A percentile compares a stretch with the other conserved stretches of the same genome.
phyloP scores from a whole-genome alignment of 2,329 filamentous ascomycete genomes.

The Arthroderma uncinatum region DNA sequence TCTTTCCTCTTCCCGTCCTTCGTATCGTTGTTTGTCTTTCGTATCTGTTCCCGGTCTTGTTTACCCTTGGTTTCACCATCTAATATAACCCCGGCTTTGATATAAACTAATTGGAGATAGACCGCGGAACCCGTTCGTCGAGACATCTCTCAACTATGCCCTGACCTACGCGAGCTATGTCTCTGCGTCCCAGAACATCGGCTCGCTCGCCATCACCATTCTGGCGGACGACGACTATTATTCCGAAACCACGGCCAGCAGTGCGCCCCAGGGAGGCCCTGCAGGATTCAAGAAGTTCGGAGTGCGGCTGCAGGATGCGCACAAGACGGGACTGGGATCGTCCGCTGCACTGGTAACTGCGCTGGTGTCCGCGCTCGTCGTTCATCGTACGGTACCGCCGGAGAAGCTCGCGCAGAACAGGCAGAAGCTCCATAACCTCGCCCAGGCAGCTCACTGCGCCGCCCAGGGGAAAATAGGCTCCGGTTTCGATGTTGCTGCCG shows the following conservation, averaged over 20 bases:
- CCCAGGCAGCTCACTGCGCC: conserved; percentile 86
- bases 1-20: conserved; percentile 41
- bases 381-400: conserved; percentile 34
- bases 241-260: conserved; percentile 50
- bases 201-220: conserved; percentile 66
- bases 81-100: neutral
- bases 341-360: conserved; percentile 89
- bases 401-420: conserved; percentile 41
- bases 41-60: conserved; percentile 36
- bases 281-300: conserved; percentile 61
- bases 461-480: conserved; percentile 95
- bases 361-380: conserved; percentile 47
- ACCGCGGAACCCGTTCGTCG: conserved; percentile 71
- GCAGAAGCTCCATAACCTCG: conserved; percentile 72
- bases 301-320: conserved; percentile 62
- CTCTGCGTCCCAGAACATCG: conserved; percentile 45
- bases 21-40: conserved; percentile 58
- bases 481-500: conserved; percentile 88
- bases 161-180: conserved; percentile 61
- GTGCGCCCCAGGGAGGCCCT: conserved; percentile 23
- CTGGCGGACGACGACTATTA: conserved; percentile 96
- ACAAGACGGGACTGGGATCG: conserved; percentile 93
- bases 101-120: too few relatives aligned
- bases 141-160: conserved; percentile 78
- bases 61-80: neutral